Evolutionary conservation across 306 rosid species (phyloP).

Genomic region (Castanea mollissima): DNA sequence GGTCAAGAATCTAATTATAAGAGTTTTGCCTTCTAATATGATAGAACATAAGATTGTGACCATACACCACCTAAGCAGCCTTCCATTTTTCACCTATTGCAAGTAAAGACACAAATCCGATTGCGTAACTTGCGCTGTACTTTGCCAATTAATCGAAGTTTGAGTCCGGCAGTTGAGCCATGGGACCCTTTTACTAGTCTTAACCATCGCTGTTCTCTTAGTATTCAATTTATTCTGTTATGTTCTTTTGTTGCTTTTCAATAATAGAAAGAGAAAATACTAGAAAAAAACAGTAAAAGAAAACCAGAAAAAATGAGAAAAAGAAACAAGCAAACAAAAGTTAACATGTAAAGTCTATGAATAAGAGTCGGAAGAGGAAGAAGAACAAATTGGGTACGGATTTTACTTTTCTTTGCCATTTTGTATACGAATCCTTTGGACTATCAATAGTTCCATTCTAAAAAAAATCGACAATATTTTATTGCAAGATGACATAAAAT

Average conservation of each 20-base stretch:
- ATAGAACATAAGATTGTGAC: conserved; percentile 20
- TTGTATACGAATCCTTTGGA: no score
- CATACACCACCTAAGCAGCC: conserved; percentile 17
- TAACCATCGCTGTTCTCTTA: neutral
- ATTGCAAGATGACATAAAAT: no score
- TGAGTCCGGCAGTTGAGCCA: neutral
- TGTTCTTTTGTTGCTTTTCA: no score
- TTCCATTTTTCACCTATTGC: conserved; percentile 28
- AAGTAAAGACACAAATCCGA: conserved; percentile 20
- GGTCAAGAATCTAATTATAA: neutral
- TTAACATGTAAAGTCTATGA: neutral
- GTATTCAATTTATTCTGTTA: neutral
- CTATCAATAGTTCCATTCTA: no score
- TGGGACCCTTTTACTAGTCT: conserved; percentile 28
- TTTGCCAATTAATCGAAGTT: conserved; percentile 15
- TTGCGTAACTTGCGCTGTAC: conserved; percentile 59
- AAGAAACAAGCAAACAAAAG: neutral
- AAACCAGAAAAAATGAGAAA: neutral
- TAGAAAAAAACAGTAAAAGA: no score
- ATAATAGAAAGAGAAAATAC: no score
- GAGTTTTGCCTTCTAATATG: no score
- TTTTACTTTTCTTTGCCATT: no score
- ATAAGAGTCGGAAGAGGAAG: no score
- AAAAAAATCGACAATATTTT: no score
- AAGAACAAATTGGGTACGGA: no score